Conservation (phyloP, 2,329 filamentous ascomycete species). For the Apiospora koreana region DNA sequence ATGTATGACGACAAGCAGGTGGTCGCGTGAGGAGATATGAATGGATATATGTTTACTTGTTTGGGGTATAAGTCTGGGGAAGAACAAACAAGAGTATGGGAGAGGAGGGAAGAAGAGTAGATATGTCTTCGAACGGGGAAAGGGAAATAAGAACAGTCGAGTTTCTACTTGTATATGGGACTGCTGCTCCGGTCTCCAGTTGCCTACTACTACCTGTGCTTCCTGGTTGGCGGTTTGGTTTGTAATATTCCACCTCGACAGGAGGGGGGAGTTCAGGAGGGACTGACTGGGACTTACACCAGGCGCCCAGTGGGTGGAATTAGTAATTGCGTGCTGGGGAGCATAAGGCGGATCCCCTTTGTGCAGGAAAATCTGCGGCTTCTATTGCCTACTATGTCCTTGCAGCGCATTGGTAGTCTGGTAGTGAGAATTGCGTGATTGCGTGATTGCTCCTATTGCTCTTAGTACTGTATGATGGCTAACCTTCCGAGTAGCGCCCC, state of each 20-base stretch:
- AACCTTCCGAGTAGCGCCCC: slow-evolving; percentile 24
- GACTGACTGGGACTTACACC: slow-evolving; percentile 2
- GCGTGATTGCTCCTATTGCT: neutral
- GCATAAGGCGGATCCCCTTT: neutral
- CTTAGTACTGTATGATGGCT: neutral
- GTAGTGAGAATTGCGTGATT: slow-evolving; percentile 13
- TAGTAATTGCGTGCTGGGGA: slow-evolving; percentile 12
- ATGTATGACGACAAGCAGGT: slow-evolving; percentile 1
- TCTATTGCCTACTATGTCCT: neutral
- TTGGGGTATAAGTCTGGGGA: slow-evolving; percentile 6
- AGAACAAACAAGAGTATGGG: neutral
- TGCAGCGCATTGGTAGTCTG: neutral
- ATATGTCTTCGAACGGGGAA: neutral
- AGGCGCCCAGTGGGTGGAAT: slow-evolving; percentile 1
- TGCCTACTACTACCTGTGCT: neutral
- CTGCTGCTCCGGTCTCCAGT: neutral
- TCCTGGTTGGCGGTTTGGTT: neutral
- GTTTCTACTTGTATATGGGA: neutral
- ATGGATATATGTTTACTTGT: neutral
- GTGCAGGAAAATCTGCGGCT: no score
- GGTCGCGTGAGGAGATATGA: neutral
- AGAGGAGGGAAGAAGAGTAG: neutral
- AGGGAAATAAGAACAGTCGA: neutral
- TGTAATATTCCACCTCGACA: neutral
- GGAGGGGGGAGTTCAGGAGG: neutral